Conservation (phyloP, 2,329 filamentous ascomycete genomes). For the Lasiodiplodia hormozganensis region DNA sequence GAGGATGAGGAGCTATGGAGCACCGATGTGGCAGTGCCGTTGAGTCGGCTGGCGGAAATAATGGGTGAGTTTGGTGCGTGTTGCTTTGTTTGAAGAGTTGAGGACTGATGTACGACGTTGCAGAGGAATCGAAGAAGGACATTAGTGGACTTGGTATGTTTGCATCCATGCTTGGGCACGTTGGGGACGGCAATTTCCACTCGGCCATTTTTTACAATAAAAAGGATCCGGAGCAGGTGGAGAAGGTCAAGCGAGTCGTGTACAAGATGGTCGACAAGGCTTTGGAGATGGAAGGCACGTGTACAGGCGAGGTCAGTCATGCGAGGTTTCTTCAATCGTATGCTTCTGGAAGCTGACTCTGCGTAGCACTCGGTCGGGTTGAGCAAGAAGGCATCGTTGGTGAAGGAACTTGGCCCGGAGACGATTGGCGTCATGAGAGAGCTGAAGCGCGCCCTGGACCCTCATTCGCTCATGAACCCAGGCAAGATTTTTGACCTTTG, state of each 20-base stretch:
- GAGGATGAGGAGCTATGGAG: constrained; percentile 66
- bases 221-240: constrained; percentile 70
- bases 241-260: constrained; percentile 80
- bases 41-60: constrained; percentile 67
- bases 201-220: constrained; percentile 89
- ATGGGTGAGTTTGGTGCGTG: constrained; percentile 54
- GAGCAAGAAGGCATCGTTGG: constrained; percentile 81
- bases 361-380: constrained; percentile 75
- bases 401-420: constrained; percentile 79
- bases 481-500: constrained; percentile 83
- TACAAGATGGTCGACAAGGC: constrained; percentile 89
- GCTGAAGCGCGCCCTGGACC: constrained; percentile 82
- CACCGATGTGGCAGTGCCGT: constrained; percentile 66
- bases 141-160: constrained; percentile 86
- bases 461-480: constrained; percentile 87
- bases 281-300: constrained; percentile 92
- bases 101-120: neutral
- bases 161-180: constrained; percentile 85
- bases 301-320: constrained; percentile 71
- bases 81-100: neutral
- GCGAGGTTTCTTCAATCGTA: neutral
- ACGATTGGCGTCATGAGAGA: constrained; percentile 85
- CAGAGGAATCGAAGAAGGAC: constrained; percentile 86
- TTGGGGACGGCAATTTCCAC: constrained; percentile 95
- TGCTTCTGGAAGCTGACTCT: neutral